Conservation (phyloP, 2,329 filamentous ascomycete species). For the Basipetospora chlamydospora region DNA sequence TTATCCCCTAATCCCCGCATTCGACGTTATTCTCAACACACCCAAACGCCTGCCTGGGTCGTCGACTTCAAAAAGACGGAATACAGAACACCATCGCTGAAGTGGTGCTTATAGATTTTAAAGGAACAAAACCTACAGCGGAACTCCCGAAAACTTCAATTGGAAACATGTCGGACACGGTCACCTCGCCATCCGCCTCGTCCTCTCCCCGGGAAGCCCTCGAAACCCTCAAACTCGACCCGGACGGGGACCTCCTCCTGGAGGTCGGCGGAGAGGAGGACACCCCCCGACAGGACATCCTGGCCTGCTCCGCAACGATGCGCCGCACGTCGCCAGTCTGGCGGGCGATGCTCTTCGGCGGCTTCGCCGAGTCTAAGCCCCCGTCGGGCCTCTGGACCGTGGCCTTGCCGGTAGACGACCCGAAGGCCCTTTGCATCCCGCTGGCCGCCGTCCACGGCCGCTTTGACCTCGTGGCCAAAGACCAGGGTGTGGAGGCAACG, state of each 20-base stretch:
- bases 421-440: not conserved
- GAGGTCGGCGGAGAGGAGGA: not conserved
- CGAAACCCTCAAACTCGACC: too few relatives aligned
- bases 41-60: too few relatives aligned
- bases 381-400: not conserved
- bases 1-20: too few relatives aligned
- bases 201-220: too few relatives aligned
- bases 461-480: not conserved
- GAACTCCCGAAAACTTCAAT: too few relatives aligned
- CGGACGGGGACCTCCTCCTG: not conserved
- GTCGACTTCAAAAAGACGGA: too few relatives aligned
- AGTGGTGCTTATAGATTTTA: too few relatives aligned
- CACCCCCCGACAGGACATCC: not conserved
- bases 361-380: constrained; percentile 7
- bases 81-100: too few relatives aligned
- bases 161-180: too few relatives aligned
- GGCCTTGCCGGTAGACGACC: not conserved
- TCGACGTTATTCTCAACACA: too few relatives aligned
- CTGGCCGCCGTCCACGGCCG: not conserved
- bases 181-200: too few relatives aligned
- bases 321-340: constrained; percentile 6
- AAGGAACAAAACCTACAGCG: too few relatives aligned
- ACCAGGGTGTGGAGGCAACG: not conserved
- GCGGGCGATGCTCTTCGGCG: constrained; percentile 8
- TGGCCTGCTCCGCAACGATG: constrained; percentile 6